Conservation (phyloP, 768 basidiomycete species). For the Leccinum imitatum region DNA sequence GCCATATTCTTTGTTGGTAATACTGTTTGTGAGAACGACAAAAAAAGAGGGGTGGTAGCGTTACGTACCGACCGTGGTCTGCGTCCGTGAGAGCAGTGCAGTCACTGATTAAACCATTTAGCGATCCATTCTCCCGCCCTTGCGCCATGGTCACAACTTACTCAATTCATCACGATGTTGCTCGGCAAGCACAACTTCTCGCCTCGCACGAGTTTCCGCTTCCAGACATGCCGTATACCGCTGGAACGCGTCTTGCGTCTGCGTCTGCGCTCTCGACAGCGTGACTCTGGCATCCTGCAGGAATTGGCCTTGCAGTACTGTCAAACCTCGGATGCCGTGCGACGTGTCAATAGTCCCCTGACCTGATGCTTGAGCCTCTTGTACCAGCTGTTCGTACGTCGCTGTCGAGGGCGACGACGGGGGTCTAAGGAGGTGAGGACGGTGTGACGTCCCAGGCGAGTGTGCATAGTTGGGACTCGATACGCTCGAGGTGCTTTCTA, state of each 20-base stretch:
- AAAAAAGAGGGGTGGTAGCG: slow-evolving; percentile 7
- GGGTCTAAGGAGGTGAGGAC: slow-evolving; percentile 40
- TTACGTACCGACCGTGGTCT: slow-evolving; percentile 35
- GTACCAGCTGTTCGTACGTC: slow-evolving; percentile 51
- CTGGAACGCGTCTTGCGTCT: slow-evolving; percentile 70
- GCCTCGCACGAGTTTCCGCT: slow-evolving; percentile 62
- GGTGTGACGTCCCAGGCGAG: slow-evolving; percentile 31
- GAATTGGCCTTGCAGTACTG: slow-evolving; percentile 48
- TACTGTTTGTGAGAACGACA: slow-evolving; percentile 19
- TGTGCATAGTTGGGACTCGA: slow-evolving; percentile 34
- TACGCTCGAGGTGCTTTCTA: slow-evolving; percentile 30
- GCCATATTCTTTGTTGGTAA: slow-evolving; percentile 30
- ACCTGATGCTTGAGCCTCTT: slow-evolving; percentile 64
- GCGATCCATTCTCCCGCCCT: slow-evolving; percentile 17
- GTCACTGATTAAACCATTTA: slow-evolving; percentile 30
- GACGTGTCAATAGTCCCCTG: slow-evolving; percentile 26
- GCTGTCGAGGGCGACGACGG: slow-evolving; percentile 53
- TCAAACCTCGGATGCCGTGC: slow-evolving; percentile 8
- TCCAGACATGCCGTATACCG: slow-evolving; percentile 70
- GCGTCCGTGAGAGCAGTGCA: slow-evolving; percentile 36
- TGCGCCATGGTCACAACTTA: slow-evolving; percentile 23
- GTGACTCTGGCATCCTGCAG: slow-evolving; percentile 60
- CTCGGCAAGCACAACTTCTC: slow-evolving; percentile 61
- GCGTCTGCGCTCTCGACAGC: slow-evolving; percentile 64
- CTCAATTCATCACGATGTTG: slow-evolving; percentile 65